A percentile compares a stretch with the other conserved stretches of the same genome.
phyloP scores from a whole-genome alignment of 2,329 filamentous ascomycete genomes.

The Chaetoscypha palmicola region DNA sequence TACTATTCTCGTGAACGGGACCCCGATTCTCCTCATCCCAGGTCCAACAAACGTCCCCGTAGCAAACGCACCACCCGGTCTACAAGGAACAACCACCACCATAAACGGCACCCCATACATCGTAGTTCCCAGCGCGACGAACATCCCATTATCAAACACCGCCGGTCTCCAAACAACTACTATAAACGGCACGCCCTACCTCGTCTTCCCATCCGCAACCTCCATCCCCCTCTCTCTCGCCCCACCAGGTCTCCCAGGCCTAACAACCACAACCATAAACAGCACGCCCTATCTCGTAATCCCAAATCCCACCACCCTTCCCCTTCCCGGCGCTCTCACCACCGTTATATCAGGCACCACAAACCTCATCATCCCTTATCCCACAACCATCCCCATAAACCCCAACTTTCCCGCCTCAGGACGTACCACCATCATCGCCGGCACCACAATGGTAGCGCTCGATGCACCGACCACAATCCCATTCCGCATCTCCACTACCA shows the following conservation, averaged over 20 bases:
- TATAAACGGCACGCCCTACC: constrained; percentile 9
- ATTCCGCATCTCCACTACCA: no score
- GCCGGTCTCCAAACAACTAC: constrained; percentile 1
- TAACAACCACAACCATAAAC: constrained; percentile 11
- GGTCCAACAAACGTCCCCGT: constrained; percentile 7
- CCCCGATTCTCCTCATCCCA: constrained; percentile 7
- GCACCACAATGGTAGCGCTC: constrained; percentile 15
- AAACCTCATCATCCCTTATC: constrained; percentile 9
- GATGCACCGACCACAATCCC: constrained; percentile 9
- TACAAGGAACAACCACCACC: constrained; percentile 9
- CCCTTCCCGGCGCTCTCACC: constrained; percentile 7
- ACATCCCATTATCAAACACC: neutral
- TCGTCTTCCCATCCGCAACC: constrained; percentile 7
- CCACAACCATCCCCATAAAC: constrained; percentile 14
- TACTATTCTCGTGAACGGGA: constrained; percentile 8
- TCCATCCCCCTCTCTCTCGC: constrained; percentile 9
- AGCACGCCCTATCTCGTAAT: constrained; percentile 13
- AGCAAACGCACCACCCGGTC: constrained; percentile 6
- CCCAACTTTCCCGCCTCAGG: constrained; percentile 12
- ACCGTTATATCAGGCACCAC: constrained; percentile 12
- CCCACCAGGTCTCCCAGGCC: constrained; percentile 6
- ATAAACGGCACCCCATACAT: constrained; percentile 10
- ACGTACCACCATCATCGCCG: constrained; percentile 13
- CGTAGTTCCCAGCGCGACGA: constrained; percentile 4
- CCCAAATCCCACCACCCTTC: constrained; percentile 8